Base-by-base conservation (phyloP, 441 rosid genomes). In the Populus hybrid region DNA sequence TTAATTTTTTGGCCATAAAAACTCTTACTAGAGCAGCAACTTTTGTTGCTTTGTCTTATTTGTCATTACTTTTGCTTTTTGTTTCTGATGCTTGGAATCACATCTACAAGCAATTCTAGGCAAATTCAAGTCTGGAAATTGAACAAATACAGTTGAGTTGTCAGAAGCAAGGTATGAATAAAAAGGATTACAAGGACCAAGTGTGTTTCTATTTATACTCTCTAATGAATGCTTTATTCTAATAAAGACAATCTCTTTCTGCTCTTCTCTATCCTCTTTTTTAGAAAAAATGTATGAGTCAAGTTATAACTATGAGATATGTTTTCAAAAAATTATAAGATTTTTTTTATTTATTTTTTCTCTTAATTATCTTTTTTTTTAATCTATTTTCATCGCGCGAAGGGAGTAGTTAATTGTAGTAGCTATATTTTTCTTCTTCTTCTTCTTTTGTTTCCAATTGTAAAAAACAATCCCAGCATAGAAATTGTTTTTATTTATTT, bases 51-150 rank as follows among this genome's bases (percentile, higher is more conserved):
- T 26, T 89, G 18, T 77, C 93, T 30, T 86, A 84, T 61, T 70
- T 76, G 6, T 63, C 91, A 3, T 50, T 84, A 61, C 1, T 87
- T 73, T 73, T 68, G 75, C 59, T 34, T 34, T 34, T 34, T 0
- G 7, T 70, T 90, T 73, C 70, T 90, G 76, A 35, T 83, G 32
- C 89, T 92, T 28, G 80, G 93, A 0, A 21, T 89, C 76, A 61
- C 81, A 66, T 81, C 91, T 57, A 89, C 92, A 61, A 77, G 69
- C 35, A 86, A 85, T 67, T 84, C 93, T 20, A 77, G 88, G 69
- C 81, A 85, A 34, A 78, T 71, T 76, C 67, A 78, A 73, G 61
- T 23, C 82, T 80, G 76, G 23, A 50, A 57, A 18, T 14, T 57
- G 21, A 14, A 2, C 18, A 34, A 34, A 34, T 34, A 6, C 36